phyloP scores from a whole-genome alignment of 1,284 basidiomycete species.

The Ceratobasidium sp. region DNA sequence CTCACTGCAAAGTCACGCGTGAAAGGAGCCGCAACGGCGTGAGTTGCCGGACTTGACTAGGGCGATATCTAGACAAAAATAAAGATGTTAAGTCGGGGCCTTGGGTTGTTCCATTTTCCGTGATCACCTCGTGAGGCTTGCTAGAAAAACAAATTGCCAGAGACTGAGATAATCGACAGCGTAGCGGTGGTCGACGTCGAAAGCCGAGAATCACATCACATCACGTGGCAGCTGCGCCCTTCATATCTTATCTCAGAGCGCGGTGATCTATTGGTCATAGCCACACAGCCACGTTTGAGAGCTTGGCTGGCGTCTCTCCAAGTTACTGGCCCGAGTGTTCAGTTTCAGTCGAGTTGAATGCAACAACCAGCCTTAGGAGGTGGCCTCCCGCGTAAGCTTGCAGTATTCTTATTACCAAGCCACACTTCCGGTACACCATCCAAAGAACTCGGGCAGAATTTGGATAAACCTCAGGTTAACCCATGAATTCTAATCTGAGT shows the following conservation, averaged over 20 bases:
- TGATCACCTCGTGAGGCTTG: slow-evolving; percentile 5
- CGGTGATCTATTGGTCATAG: slow-evolving; percentile 1
- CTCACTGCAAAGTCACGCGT: slow-evolving; percentile 40
- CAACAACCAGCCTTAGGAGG: too few species aligned
- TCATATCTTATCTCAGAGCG: slow-evolving; percentile 42
- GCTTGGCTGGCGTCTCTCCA: too few species aligned
- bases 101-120: background rate
- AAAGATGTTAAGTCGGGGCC: slow-evolving; percentile 10
- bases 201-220: slow-evolving; percentile 46
- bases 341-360: too few species aligned
- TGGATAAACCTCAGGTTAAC: too few species aligned
- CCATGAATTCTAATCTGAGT: too few species aligned
- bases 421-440: too few species aligned
- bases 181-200: slow-evolving; percentile 43
- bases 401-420: too few species aligned
- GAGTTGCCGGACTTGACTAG: slow-evolving; percentile 39
- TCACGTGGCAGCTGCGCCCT: slow-evolving; percentile 39
- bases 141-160: background rate
- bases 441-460: too few species aligned
- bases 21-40: slow-evolving; percentile 43
- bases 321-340: too few species aligned
- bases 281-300: too few species aligned
- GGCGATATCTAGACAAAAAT: slow-evolving; percentile 30
- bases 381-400: too few species aligned
- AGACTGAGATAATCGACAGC: background rate